Evolutionary conservation across 1,139 yeast species (phyloP), one percentile per base, ranked within the genome.

Genomic region (Yamadazyma dushanensis): DNA sequence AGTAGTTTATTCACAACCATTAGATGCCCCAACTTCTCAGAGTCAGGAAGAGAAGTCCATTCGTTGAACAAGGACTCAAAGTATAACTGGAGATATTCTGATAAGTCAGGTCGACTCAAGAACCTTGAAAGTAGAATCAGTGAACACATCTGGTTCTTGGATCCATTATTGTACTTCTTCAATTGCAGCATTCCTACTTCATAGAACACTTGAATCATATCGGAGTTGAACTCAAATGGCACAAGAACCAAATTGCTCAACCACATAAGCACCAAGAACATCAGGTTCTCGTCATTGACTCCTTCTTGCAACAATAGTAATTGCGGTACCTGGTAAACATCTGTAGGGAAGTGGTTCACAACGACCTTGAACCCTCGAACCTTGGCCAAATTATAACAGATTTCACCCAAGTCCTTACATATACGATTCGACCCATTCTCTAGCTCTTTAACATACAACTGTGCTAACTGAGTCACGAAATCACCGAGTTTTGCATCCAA

Each of bases 251-350:
- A 60, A 19, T 82, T 77, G 1, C 84, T 73, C 11, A 87, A 63
- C 96, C 96, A 89, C 6, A 85, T 61, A n/a, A 88, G 58, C 29
- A 80, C 55, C 3, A 81, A 56, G 47, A 78, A 86, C 8, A 69
- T 54, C 33, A 75, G 75, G 44, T 51, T 78, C 65, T 94, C 96
- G 73, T 44, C 39, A 22, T 39, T 35, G 11, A 25, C 18, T 7
- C 16, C 36, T 5, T 35, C 23, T 8, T 35, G 10, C 9, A 62
- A 39, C 32, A 57, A 41, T 20, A 75, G 37, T 2, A 79, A 51
- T 5, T 46, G 43, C 0, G 68, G 67, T 8, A 84, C 56, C 26
- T 76, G 53, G 41, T 68, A 62, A 1, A 83, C 76, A 37, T 83
- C 82, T 28, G 83, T 76, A 2, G 81, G 71, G 37, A 87, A 70